Base-by-base conservation (phyloP, 2,329 filamentous ascomycete genomes). In the Hypoxylon sp. region DNA sequence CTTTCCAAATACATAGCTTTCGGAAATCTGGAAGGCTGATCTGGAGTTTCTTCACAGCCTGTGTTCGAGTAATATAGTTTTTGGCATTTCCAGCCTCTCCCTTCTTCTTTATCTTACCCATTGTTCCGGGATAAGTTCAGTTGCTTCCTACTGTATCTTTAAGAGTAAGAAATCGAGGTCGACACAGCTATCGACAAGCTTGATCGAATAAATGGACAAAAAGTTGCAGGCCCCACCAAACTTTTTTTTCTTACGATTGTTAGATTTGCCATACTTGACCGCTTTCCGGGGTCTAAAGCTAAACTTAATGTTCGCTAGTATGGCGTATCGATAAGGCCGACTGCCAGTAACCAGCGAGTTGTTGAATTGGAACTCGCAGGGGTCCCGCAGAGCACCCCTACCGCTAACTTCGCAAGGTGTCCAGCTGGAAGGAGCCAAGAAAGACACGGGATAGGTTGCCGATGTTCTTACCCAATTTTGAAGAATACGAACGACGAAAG, bases 1-100 rank as follows among this genome's bases (percentile, higher is more conserved):
- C 96, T 86, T 98, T 98, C 91, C 97, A 99, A 81, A 99, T 99
- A 84, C 96, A 99, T 79, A 99, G 87, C 83, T 97, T 92, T 83
- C 96, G 91, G 84, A 99, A 99, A 83, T 99, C 96, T 73, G 94
- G 94, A 62, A 99, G 89, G 77, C 93, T 97, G 82, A 99, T 92
- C 83, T 99, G 96, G 70, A 99, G 90, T 85, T 98, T 99, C 81
- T 94, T 93, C 76, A 99, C 93, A 49, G 96, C 96, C 84, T 98
- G 94, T 45, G 95, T 98, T 80, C 96, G 89, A 63, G 96, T 99
- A 75, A 99, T 94, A 85, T 95, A 99, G 87, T 99, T 99, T 84
- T 96, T 97, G 84, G 94, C 94, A 81, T 93, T 91, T 80, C 96
- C 96, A 79, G 94, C 87, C 80, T 92, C 90, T 79, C 94, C 94